A percentile compares a stretch with the other conserved stretches of the same genome.
These are phyloP conservation scores for Elongisporangium senticosum DNA, from an alignment of 352 stramenopile species.

Conservation along the genomic window DNA sequence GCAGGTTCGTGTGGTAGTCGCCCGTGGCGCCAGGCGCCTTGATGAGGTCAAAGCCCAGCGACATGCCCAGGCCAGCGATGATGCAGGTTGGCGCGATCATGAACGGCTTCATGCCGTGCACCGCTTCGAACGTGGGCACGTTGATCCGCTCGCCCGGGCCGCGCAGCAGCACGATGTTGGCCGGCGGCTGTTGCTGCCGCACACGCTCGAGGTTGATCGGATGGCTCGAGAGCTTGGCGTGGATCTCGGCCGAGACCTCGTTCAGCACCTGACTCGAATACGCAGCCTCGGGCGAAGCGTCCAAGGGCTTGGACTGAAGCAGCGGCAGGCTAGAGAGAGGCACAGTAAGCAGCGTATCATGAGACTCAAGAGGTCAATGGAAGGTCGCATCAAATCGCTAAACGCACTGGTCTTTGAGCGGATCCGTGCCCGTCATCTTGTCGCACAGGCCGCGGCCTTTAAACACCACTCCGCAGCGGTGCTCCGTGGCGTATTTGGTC, in stretches of 20 bases:
- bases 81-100: conserved; percentile 89
- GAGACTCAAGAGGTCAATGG: background rate
- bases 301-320: conserved; percentile 46
- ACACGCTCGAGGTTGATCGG: conserved; percentile 72
- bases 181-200: conserved; percentile 44
- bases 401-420: conserved; percentile 83
- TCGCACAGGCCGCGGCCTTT: conserved; percentile 74
- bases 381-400: background rate
- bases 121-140: conserved; percentile 73
- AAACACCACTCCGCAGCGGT: conserved; percentile 85
- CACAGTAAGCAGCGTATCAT: conserved; percentile 2
- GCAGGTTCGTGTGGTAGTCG: conserved; percentile 81
- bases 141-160: conserved; percentile 83
- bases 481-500: conserved; percentile 85
- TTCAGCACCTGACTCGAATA: conserved; percentile 81
- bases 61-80: conserved; percentile 84
- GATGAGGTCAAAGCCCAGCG: conserved; percentile 70
- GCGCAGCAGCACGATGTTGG: conserved; percentile 83
- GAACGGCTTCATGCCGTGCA: conserved; percentile 77
- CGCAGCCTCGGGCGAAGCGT: conserved; percentile 54
- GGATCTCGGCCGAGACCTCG: conserved; percentile 63
- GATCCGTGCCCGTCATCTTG: conserved; percentile 83
- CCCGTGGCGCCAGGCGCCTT: conserved; percentile 68
- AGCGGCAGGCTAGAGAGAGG: conserved; percentile 53
- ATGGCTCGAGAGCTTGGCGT: conserved; percentile 52